Evolutionary conservation across 2,329 filamentous ascomycete species (phyloP).

Genomic region (Ophiosphaerella narmari): DNA sequence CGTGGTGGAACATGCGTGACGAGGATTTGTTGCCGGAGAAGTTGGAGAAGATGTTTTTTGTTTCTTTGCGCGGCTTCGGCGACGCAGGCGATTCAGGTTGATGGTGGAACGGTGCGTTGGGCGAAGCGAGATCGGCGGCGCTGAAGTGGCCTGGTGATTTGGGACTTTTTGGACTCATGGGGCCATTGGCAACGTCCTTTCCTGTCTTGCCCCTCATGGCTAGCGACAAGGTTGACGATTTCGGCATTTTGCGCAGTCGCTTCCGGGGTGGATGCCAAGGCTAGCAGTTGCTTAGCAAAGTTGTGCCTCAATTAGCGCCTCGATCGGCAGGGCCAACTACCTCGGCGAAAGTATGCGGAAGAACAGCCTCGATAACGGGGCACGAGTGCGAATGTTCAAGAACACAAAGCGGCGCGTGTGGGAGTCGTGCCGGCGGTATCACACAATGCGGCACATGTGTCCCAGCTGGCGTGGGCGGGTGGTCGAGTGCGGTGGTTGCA

Average conservation of each 20-base stretch:
- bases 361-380: conserved; percentile 20
- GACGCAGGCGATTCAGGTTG: conserved; percentile 41
- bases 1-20: conserved; percentile 46
- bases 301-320: conserved; percentile 2
- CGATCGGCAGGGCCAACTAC: conserved; percentile 26
- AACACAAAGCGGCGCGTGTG: conserved; percentile 22
- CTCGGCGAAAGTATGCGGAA: conserved; percentile 25
- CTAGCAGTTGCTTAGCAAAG: conserved; percentile 32
- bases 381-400: conserved; percentile 16
- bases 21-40: conserved; percentile 54
- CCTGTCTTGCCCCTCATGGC: conserved; percentile 40
- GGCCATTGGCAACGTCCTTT: conserved; percentile 31
- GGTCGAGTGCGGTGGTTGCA: conserved; percentile 16
- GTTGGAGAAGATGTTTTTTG: conserved; percentile 54
- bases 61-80: conserved; percentile 44
- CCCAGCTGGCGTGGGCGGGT: conserved; percentile 15
- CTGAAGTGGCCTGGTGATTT: conserved; percentile 32
- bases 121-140: conserved; percentile 34
- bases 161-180: conserved; percentile 43
- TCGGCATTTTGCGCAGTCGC: conserved; percentile 45
- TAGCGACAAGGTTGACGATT: conserved; percentile 44
- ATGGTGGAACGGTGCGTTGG: conserved; percentile 36
- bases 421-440: conserved; percentile 16
- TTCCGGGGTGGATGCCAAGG: conserved; percentile 30
- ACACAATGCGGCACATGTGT: conserved; percentile 35